Conservation (phyloP, 257 asterid genomes). For the Solanum megistacrolobum region DNA sequence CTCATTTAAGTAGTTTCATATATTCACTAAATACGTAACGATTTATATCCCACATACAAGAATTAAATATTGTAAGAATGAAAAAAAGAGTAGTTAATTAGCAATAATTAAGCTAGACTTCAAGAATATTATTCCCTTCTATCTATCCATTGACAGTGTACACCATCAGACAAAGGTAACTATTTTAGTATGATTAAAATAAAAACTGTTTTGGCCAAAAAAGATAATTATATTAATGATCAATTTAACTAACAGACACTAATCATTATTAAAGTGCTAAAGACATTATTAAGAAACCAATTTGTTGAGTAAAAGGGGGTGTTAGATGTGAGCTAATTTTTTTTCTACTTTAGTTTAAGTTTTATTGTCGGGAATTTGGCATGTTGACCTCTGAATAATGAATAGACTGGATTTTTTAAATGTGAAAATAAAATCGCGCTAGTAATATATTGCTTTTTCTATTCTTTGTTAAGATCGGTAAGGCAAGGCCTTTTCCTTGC, state of each 20-base stretch:
- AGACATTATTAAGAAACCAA: slow-evolving; percentile 20
- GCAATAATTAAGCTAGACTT: neutral
- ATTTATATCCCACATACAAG: neutral
- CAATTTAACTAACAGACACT: slow-evolving; percentile 9
- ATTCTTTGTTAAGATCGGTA: neutral
- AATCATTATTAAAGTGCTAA: slow-evolving; percentile 14
- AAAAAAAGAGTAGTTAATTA: neutral
- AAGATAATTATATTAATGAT: neutral
- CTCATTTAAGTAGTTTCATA: neutral
- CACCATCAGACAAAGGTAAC: slow-evolving; percentile 25
- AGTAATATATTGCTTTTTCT: neutral
- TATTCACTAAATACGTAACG: neutral
- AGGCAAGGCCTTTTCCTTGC: rapidly evolving
- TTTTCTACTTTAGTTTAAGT: neutral
- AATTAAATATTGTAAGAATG: neutral
- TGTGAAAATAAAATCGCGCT: neutral
- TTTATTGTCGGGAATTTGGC: neutral
- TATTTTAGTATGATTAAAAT: neutral
- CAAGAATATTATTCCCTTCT: slow-evolving; percentile 14
- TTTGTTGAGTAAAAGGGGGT: neutral
- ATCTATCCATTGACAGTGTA: slow-evolving; percentile 1
- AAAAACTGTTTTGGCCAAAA: neutral
- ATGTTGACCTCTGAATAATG: neutral
- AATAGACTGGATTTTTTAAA: neutral
- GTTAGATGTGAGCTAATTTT: neutral